Base-by-base conservation (phyloP, 108 stramenopile genomes). In the Seminavis robusta region DNA sequence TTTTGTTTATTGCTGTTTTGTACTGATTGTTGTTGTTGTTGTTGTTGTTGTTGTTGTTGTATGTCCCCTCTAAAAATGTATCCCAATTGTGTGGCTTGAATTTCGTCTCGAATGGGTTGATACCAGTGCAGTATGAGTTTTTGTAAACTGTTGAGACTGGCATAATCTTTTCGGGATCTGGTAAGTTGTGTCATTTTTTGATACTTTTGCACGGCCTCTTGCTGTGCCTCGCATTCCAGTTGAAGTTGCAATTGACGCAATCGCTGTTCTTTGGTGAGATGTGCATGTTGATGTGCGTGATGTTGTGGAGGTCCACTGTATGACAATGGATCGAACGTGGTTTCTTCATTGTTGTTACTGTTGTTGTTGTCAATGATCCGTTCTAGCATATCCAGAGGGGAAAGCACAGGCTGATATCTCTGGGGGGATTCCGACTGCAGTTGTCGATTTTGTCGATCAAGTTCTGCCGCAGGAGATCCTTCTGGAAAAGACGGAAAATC, bases 111-210 rank as follows among this genome's bases (percentile, higher is more conserved):
- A 37, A 96, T 38, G 20, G 77, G 82, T 40, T 74, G 71, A 65
- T 80, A 94, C 95, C 95, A 96, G 23, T 69, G 44, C 27, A 70
- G 60, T 5, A 96, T 45, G 39, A 79, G 74, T 0, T 68, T 59
- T 64, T 92, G 84, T 19, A 93, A 79, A 23, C 69, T 50, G 41
- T 71, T 70, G 44, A 91, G 55, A 23, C 73, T 73, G 6, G 61
- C 72, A 44, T 76, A 81, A 42, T 88, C 88, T 29, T 85, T 74
- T 25, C 90, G 70, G 46, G 79, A 64, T 47, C 92, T 51, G 3
- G 90, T 82, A 10, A 68, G 63, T 23, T 87, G 69, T 20, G 80
- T 55, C n/a, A 83, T 52, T n/a, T 76, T 55, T 43, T 81, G 57
- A 52, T 67, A 69, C 59, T 69, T 67, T 37, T 25, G 19, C 0